These are phyloP conservation scores for Trichophyton schoenleinii DNA, from an alignment of 2,329 filamentous ascomycete species.

Conservation along the genomic window DNA sequence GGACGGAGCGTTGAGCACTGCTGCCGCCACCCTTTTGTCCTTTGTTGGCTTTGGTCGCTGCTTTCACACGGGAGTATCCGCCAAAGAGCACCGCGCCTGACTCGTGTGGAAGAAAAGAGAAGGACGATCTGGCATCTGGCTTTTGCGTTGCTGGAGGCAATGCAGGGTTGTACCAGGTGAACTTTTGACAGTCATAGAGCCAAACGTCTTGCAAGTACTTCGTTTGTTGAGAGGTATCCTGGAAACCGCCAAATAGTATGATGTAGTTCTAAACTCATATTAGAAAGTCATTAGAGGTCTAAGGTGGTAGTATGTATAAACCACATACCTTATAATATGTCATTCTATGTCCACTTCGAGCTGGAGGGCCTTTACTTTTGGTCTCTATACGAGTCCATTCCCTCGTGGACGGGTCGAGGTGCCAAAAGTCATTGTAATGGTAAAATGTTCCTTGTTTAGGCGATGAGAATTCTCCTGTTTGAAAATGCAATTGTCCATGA, in stretches of 20 bases:
- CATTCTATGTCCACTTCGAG: slow-evolving; percentile 87
- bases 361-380: slow-evolving; percentile 60
- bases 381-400: slow-evolving; percentile 88
- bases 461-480: slow-evolving; percentile 69
- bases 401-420: slow-evolving; percentile 65
- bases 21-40: slow-evolving; percentile 50
- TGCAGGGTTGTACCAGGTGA: slow-evolving; percentile 66
- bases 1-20: slow-evolving; percentile 52
- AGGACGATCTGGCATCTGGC: slow-evolving; percentile 81
- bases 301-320: too few species aligned
- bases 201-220: slow-evolving; percentile 89
- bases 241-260: slow-evolving; percentile 88
- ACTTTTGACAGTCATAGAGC: slow-evolving; percentile 86
- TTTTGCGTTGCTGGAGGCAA: slow-evolving; percentile 69
- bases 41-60: slow-evolving; percentile 46
- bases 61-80: slow-evolving; percentile 85
- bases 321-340: slow-evolving; percentile 63
- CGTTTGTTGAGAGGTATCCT: slow-evolving; percentile 89
- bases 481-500: not conserved
- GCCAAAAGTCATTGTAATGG: slow-evolving; percentile 98
- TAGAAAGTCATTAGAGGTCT: too few species aligned
- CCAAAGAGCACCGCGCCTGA: slow-evolving; percentile 81
- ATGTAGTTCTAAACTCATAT: slow-evolving; percentile 56
- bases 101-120: slow-evolving; percentile 83
- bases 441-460: slow-evolving; percentile 98